Evolutionary conservation across 306 rosid genomes (phyloP).

Genomic region (Bauhinia variegata): DNA sequence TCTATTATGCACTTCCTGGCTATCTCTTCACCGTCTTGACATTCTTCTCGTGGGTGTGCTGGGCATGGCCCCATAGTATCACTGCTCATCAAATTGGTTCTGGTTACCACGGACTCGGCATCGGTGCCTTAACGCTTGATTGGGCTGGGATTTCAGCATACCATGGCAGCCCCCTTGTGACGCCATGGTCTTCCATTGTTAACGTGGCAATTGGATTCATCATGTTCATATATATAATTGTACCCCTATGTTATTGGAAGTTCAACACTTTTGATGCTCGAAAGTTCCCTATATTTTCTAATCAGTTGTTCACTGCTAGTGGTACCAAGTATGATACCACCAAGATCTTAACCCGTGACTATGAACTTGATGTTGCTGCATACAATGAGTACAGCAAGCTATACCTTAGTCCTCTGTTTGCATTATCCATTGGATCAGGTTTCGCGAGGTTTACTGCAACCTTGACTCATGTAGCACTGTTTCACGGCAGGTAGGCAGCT

Average conservation of each 20-base stretch:
- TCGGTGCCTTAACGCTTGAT: slow-evolving; percentile 92
- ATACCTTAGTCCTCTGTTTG: slow-evolving; percentile 70
- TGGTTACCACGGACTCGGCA: slow-evolving; percentile 81
- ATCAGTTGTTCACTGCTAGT: slow-evolving; percentile 62
- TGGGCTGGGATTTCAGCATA: slow-evolving; percentile 99
- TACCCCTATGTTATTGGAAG: slow-evolving; percentile 94
- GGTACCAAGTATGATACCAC: slow-evolving; percentile 87
- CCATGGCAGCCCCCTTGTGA: slow-evolving; percentile 93
- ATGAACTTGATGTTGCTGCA: slow-evolving; percentile 55
- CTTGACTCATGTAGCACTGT: slow-evolving; percentile 65
- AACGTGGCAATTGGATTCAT: slow-evolving; percentile 88
- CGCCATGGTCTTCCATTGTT: slow-evolving; percentile 90
- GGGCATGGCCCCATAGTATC: slow-evolving; percentile 88
- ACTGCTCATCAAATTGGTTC: slow-evolving; percentile 98
- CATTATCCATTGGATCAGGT: slow-evolving; percentile 71
- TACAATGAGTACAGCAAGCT: slow-evolving; percentile 63
- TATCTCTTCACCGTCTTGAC: slow-evolving; percentile 75
- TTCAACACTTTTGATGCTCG: slow-evolving; percentile 83
- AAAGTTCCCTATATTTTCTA: slow-evolving; percentile 97
- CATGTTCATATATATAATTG: slow-evolving; percentile 85
- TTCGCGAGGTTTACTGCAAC: slow-evolving; percentile 71
- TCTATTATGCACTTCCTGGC: slow-evolving; percentile 89
- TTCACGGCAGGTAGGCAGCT: slow-evolving; percentile 63
- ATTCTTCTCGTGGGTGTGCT: slow-evolving; percentile 98
- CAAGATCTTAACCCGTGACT: slow-evolving; percentile 68